phyloP scores from a whole-genome alignment of 2,329 filamentous ascomycete species.

The Curvularia verruculosa region DNA sequence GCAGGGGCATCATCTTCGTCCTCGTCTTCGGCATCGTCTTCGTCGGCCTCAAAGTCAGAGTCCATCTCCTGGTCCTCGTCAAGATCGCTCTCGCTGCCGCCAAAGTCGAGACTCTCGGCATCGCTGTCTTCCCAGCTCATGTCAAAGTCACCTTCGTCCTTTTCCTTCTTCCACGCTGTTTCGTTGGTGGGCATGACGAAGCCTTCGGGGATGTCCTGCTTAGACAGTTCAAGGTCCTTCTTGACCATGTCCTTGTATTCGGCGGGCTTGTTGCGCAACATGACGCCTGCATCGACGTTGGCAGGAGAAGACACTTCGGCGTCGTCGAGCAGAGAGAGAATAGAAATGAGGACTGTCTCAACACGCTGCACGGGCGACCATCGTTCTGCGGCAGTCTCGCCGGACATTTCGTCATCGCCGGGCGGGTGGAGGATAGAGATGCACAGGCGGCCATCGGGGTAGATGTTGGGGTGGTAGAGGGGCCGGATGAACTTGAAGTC shows the following conservation, averaged over 20 bases:
- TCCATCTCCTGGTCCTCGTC: constrained; percentile 66
- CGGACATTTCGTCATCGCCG: constrained; percentile 90
- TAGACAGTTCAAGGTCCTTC: constrained; percentile 73
- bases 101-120: constrained; percentile 68
- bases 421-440: constrained; percentile 95
- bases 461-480: constrained; percentile 93
- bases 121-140: constrained; percentile 55
- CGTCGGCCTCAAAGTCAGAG: constrained; percentile 63
- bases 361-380: constrained; percentile 95
- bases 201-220: constrained; percentile 77
- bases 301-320: constrained; percentile 92
- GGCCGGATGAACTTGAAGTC: constrained; percentile 83
- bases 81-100: constrained; percentile 62
- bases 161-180: constrained; percentile 66
- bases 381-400: constrained; percentile 85
- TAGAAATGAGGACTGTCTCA: constrained; percentile 91
- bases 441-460: constrained; percentile 86
- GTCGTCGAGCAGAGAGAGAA: constrained; percentile 89
- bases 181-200: constrained; percentile 81
- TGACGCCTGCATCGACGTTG: constrained; percentile 89
- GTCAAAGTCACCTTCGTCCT: constrained; percentile 66
- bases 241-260: constrained; percentile 73
- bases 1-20: constrained; percentile 32
- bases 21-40: constrained; percentile 40
- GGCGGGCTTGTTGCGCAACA: constrained; percentile 75